These are phyloP conservation scores for Toxicodendron radicans DNA, from an alignment of 345 rosid genomes.

Conservation along the genomic window DNA sequence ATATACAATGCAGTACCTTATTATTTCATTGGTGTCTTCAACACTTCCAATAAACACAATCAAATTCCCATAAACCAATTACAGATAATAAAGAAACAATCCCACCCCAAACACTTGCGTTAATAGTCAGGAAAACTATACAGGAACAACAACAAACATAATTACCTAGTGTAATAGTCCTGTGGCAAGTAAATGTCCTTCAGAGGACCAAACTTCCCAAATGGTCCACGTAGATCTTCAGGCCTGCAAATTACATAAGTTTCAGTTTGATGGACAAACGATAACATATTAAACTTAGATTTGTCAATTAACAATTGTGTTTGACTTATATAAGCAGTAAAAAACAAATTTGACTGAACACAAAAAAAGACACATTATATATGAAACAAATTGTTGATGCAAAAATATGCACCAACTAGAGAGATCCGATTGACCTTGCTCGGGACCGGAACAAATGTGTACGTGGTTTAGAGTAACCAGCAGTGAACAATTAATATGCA, in stretches of 20 bases:
- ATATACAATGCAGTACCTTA: constrained; percentile 55
- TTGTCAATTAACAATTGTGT: not conserved
- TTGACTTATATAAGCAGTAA: not conserved
- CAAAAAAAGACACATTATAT: not conserved
- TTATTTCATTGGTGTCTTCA: constrained; percentile 70
- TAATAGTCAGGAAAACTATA: constrained; percentile 1
- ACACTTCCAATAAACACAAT: constrained; percentile 72
- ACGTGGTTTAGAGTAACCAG: no score
- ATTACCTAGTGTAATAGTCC: constrained; percentile 87
- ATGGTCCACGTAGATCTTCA: constrained; percentile 77
- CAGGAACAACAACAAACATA: constrained; percentile 7
- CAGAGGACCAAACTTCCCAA: constrained; percentile 77
- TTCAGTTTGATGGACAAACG: not conserved
- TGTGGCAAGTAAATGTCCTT: constrained; percentile 91
- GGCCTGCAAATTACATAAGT: constrained; percentile 44
- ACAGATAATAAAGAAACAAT: constrained; percentile 24
- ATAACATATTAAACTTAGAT: not conserved
- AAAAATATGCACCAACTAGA: no score
- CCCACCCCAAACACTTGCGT: constrained; percentile 22
- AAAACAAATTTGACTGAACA: not conserved
- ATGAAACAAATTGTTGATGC: no score
- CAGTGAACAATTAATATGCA: no score
- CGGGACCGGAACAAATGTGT: no score
- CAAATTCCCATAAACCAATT: constrained; percentile 57
- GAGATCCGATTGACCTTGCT: no score